Evolutionary conservation across 768 basidiomycete genomes (phyloP), one percentile per base, ranked within the genome.

Genomic region (Fomitopsis pulvina): DNA sequence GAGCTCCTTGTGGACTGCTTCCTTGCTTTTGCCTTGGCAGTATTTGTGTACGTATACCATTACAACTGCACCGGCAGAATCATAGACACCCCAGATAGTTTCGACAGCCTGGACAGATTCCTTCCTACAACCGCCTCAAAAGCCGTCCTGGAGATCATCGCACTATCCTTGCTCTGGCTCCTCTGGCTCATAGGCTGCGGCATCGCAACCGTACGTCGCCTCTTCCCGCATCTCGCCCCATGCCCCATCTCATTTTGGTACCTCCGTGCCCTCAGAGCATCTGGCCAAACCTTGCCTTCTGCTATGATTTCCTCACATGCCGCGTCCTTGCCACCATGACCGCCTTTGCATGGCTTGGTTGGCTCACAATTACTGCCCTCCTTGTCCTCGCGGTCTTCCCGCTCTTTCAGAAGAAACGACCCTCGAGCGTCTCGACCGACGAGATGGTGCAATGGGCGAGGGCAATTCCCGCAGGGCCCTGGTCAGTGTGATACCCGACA

Each of bases 281-380:
- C n/a, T 66, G 62, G 62, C 60, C 61, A 3, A 55, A 62, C 44
- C 56, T 65, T 6, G 28, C 53, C 11, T 63, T 58, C 53, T 66
- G 65, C 50, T 50, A 46, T 26, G 42, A 56, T 14, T 65, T 56
- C 48, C 52, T 44, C 25, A 40, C 61, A 7, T 66, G 65, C 47
- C 62, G 61, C 32, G 50, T 63, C 21, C 58, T 66, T 5, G 51
- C 62, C 6, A 63, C 63, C 21, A 61, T 66, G 58, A 58, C 63
- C 41, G 65, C 63, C 8, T 65, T 65, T 44, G 62, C 63, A 4
- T 66, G 63, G 64, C 58, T 65, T 25, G 60, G 59, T 27, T 66
- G 64, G 64, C 47, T 58, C 22, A 42, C 45, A 27, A 51, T 58
- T 30, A 53, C 59, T 32, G 54, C 53, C 22, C 51, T 65, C 26